Evolutionary conservation across 1,284 basidiomycete genomes (phyloP), one percentile per base, ranked within the genome.

Genomic region (Ganoderma meredithae): DNA sequence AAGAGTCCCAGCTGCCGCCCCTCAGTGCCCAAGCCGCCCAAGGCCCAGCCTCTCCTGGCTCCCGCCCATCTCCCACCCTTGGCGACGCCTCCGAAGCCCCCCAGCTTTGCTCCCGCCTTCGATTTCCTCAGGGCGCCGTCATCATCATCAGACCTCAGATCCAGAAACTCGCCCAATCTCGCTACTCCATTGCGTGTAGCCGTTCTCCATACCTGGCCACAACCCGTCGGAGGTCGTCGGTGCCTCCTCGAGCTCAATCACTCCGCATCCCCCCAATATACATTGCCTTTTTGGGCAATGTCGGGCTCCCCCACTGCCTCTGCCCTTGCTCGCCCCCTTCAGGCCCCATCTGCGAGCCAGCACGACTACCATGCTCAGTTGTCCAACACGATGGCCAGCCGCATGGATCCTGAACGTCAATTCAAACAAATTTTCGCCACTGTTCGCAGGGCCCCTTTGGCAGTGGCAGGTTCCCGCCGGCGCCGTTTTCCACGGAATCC

Each of bases 401-500:
- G 15, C 55, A 39, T 58, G 41, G 53, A 22, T 64, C 41, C 53
- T n/a, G 36, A 65, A 65, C 64, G 44, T 47, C 61, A 65, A 65
- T 60, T 39, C 59, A 65, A 60, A 31, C 17, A 60, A 49, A 40
- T 41, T 64, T 64, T 49, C 63, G 56, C 43, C 9, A 17, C n/a
- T 25, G 19, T 44, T 52, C 56, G 31, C 53, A 47, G 25, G 33
- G n/a, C 33, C 44, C 25, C 33, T 25, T 22, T 8, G 19, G 9
- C 44, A 47, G 19, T 47, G 44, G 36, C 56, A 47, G 63, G 40
- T 40, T 36, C 31, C 33, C 41, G n/a, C 33, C 31, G 17, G 19
- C n/a, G 53, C 25, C 47, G n/a, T 6, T n/a, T 64, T 47, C 43
- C 31, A 60, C 60, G 43, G 56, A 64, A 59, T 22, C 43, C 55